Conservation (phyloP, 306 rosid genomes). For the Vachellia pachyceras region DNA sequence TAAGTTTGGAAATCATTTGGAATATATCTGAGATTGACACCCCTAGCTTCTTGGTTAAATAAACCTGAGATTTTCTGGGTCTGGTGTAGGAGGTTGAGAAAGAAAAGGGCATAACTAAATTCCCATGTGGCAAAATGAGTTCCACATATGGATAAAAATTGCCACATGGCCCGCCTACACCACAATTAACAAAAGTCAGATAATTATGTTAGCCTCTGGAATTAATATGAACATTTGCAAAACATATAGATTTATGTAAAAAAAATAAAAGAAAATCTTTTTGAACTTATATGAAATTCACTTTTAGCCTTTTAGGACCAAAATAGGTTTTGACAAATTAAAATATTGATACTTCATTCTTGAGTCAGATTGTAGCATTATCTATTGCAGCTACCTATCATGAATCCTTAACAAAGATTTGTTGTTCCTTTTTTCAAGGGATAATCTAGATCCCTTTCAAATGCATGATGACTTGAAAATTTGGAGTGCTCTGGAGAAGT, state of each 20-base stretch:
- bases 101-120: background rate
- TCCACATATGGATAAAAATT: background rate
- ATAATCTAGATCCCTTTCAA: slow-evolving; percentile 85
- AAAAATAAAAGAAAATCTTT: background rate
- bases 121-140: background rate
- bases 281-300: background rate
- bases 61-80: background rate
- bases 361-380: slow-evolving; percentile 14
- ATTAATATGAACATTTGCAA: background rate
- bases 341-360: slow-evolving; percentile 6
- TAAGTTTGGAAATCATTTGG: background rate
- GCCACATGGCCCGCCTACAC: background rate
- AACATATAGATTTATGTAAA: background rate
- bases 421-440: slow-evolving; percentile 49
- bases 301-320: background rate
- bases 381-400: slow-evolving; percentile 28
- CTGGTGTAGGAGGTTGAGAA: background rate
- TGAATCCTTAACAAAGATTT: background rate
- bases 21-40: background rate
- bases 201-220: background rate
- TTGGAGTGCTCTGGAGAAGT: slow-evolving; percentile 82
- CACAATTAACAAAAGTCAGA: background rate
- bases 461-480: slow-evolving; percentile 65
- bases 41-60: background rate
- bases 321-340: background rate